Evolutionary conservation across 768 basidiomycete species (phyloP), one percentile per base, ranked within the genome.

Genomic region (Rhodotorula paludigena): DNA sequence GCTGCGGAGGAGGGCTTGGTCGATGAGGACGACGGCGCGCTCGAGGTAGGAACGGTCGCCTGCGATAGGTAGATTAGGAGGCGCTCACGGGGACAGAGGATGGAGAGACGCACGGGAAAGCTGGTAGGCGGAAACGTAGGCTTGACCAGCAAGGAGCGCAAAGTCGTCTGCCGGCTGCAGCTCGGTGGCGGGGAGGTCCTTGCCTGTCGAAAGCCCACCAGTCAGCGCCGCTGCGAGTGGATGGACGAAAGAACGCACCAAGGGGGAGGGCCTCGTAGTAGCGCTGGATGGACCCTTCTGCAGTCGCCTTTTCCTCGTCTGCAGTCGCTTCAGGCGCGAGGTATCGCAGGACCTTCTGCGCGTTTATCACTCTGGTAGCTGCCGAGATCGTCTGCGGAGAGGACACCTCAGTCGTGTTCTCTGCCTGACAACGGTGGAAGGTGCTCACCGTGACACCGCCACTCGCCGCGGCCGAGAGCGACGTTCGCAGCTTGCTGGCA

Each of bases 111-210:
- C 23, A 77, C 77, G 42, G 8, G 76, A 74, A 2, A 61, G 21
- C 5, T 65, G 35, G 69, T 73, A 78, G 1, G 74, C 76, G 0
- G 52, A 38, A 52, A 91, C 82, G 60, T 85, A 82, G 5, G 83
- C 83, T 73, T 87, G 87, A 5, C 83, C 87, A 11, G 88, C 85
- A 30, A 96, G 80, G 35, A 93, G 81, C 33, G 83, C 86, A 39
- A 94, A 82, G 74, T 93, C 92, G 73, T 96, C 92, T 1, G 85
- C 88, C 25, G 87, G 89, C 75, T 94, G 92, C 33, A 92, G 81
- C 73, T 94, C 92, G 0, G 89, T 88, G 8, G 81, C 76, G 14
- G 86, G 84, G 28, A 93, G 81, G 57, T 83, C 80, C 48, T 80
- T 78, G 53, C 90, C 79, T 79, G 66, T 18, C 9, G 7, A 10